phyloP scores from a whole-genome alignment of 768 basidiomycete genomes.

The Hirschioporus abietinus region DNA sequence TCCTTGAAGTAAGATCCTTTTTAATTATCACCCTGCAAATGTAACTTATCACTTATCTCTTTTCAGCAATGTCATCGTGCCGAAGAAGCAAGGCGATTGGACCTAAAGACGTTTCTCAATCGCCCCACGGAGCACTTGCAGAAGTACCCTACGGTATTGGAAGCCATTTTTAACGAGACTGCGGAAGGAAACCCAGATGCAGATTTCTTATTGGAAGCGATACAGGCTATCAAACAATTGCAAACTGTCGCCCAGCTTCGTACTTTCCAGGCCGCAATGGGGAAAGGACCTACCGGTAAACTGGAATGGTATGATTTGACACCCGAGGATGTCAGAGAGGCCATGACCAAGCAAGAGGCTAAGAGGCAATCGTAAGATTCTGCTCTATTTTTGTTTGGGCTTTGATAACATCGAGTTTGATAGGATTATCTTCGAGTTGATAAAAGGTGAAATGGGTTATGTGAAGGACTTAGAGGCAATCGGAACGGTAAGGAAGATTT shows the following conservation, averaged over 20 bases:
- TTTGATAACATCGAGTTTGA: constrained; percentile 1
- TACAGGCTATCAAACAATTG: constrained; percentile 76
- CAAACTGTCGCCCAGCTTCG: constrained; percentile 77
- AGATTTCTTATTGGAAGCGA: constrained; percentile 79
- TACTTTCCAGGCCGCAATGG: constrained; percentile 89
- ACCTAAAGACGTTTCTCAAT: constrained; percentile 74
- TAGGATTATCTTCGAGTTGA: constrained; percentile 90
- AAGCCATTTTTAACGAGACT: constrained; percentile 83
- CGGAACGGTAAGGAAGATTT: constrained; percentile 48
- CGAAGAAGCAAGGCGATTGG: constrained; percentile 54
- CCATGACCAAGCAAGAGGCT: constrained; percentile 64
- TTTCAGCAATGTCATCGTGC: constrained; percentile 43
- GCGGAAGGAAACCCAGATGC: constrained; percentile 73
- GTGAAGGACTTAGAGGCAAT: constrained; percentile 89
- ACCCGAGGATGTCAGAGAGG: constrained; percentile 53
- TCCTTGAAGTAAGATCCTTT: constrained; percentile 63
- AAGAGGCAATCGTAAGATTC: constrained; percentile 77
- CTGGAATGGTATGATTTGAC: constrained; percentile 93
- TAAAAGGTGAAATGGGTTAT: constrained; percentile 94
- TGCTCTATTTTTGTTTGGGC: background rate
- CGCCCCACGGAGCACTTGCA: constrained; percentile 79
- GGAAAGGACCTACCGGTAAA: constrained; percentile 70
- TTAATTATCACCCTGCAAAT: background rate
- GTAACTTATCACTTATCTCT: constrained; percentile 11
- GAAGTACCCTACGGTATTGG: constrained; percentile 78